Conservation (phyloP, 208 protist genomes). For the Trypanosoma mega region DNA sequence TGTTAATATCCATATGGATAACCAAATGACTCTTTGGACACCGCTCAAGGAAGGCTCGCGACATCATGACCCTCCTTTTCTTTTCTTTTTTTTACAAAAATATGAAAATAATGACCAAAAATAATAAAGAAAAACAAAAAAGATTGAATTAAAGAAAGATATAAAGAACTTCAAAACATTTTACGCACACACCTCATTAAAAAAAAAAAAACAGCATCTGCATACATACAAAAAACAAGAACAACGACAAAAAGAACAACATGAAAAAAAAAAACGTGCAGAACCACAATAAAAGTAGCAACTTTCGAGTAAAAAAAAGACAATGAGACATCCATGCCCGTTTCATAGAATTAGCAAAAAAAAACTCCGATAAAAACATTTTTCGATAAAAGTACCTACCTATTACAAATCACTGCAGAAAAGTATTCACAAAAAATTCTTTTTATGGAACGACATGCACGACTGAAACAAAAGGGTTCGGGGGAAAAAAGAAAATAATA, state of each 20-base stretch:
- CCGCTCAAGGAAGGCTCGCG: conserved; percentile 43
- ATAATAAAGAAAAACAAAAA: background rate
- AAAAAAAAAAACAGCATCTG: background rate
- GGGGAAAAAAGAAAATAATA: too few species aligned
- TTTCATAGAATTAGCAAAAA: too few species aligned
- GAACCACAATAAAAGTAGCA: conserved; percentile 12
- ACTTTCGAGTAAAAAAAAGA: too few species aligned
- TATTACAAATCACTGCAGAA: too few species aligned
- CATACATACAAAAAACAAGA: background rate
- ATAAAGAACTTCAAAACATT: background rate
- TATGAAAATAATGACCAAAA: background rate
- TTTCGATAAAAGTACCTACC: too few species aligned
- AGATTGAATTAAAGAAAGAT: conserved; percentile 7
- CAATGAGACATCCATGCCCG: too few species aligned
- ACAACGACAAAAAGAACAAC: background rate
- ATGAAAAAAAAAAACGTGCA: background rate
- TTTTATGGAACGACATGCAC: too few species aligned
- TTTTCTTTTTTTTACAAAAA: background rate
- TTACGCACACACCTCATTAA: background rate
- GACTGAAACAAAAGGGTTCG: too few species aligned
- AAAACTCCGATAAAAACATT: too few species aligned
- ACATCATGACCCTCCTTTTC: conserved; percentile 35
- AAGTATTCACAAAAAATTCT: too few species aligned
- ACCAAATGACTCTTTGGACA: conserved; percentile 68
- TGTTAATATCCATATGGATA: conserved; percentile 91